Conservation (phyloP, 1,284 basidiomycete species). For the Ustanciosporium gigantosporum region DNA sequence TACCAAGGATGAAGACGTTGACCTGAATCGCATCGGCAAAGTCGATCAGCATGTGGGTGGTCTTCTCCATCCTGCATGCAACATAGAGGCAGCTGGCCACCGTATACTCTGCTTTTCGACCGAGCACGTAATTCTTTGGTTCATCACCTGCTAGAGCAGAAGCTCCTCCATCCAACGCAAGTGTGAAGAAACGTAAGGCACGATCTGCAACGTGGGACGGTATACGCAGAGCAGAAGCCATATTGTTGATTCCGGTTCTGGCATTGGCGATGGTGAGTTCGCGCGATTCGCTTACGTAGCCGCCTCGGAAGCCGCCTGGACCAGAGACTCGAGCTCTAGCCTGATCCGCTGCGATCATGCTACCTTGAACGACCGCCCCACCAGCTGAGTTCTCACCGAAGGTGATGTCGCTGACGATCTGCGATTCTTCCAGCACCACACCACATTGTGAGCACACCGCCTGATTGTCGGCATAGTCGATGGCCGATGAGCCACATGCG, state of each 20-base stretch:
- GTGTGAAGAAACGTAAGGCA: constrained; percentile 85
- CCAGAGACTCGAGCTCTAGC: constrained; percentile 64
- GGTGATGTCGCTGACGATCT: constrained; percentile 87
- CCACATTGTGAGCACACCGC: constrained; percentile 57
- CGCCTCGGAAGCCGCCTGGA: constrained; percentile 54
- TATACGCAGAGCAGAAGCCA: constrained; percentile 76
- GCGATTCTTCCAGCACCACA: constrained; percentile 84
- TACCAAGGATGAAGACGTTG: constrained; percentile 95
- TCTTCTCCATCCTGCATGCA: constrained; percentile 85
- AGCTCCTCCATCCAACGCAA: constrained; percentile 78
- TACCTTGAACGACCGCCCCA: constrained; percentile 91
- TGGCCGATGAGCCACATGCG: constrained; percentile 49
- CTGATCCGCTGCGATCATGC: constrained; percentile 86
- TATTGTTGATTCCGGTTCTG: constrained; percentile 76
- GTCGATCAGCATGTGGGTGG: constrained; percentile 96
- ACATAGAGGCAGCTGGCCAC: constrained; percentile 94
- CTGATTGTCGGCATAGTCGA: constrained; percentile 51
- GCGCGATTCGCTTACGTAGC: constrained; percentile 63
- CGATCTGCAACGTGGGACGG: constrained; percentile 78
- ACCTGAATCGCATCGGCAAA: constrained; percentile 71
- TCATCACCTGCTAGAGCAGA: constrained; percentile 45
- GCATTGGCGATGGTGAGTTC: constrained; percentile 89
- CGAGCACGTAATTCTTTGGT: constrained; percentile 63
- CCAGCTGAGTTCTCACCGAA: constrained; percentile 92
- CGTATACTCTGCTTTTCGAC: constrained; percentile 87